Conservation (phyloP, 495 filamentous ascomycete genomes). For the Aspergillus baeticus region DNA sequence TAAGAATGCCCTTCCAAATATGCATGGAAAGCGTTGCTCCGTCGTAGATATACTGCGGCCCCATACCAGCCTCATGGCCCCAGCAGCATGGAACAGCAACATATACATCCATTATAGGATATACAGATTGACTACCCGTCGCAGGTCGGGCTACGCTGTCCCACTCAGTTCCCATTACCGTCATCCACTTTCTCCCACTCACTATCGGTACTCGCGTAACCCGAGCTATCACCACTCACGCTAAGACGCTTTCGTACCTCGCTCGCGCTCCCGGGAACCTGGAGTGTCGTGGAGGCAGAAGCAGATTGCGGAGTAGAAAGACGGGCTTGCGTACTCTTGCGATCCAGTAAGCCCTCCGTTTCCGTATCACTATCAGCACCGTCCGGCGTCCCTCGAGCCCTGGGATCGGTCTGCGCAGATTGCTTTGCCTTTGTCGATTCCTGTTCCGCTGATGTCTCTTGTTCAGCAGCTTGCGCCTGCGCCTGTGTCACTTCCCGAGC, state of each 20-base stretch:
- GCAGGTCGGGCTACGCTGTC: neutral
- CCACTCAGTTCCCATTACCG: constrained; percentile 23
- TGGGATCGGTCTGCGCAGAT: constrained; percentile 27
- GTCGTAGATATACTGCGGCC: neutral
- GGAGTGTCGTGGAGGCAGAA: constrained; percentile 27
- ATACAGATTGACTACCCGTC: neutral
- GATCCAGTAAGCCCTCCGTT: constrained; percentile 35
- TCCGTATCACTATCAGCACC: constrained; percentile 50
- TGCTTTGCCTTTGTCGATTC: constrained; percentile 22
- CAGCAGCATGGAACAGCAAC: neutral
- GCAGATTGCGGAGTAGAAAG: constrained; percentile 21
- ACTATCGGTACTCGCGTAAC: constrained; percentile 54
- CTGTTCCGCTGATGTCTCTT: constrained; percentile 36
- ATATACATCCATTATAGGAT: neutral
- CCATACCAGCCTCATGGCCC: neutral
- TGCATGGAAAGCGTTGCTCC: neutral
- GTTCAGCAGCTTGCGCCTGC: constrained; percentile 56
- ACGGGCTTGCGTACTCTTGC: constrained; percentile 16
- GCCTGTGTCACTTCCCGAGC: constrained; percentile 70
- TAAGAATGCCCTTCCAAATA: neutral
- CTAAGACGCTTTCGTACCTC: constrained; percentile 42
- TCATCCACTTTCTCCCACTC: constrained; percentile 58
- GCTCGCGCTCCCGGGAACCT: constrained; percentile 25
- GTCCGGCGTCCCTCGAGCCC: constrained; percentile 29
- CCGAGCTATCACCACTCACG: constrained; percentile 45